Evolutionary conservation across 805 yeast genomes (phyloP).

Genomic region (Candida ipomoeae): DNA sequence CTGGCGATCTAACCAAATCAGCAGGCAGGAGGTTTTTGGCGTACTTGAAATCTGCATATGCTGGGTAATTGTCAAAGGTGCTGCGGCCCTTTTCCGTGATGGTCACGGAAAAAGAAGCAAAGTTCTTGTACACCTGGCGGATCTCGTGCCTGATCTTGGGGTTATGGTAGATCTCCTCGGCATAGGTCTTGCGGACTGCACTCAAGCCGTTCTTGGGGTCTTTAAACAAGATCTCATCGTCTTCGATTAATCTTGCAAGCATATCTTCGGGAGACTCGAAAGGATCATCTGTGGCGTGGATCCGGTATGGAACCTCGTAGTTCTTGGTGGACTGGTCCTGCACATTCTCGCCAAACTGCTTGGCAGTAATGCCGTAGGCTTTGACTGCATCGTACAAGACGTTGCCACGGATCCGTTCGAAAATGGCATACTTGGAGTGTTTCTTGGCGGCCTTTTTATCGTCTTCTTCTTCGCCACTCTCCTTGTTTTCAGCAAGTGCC

Average conservation of each 20-base stretch:
- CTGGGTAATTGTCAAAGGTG: constrained; percentile 73
- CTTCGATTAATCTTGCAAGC: constrained; percentile 44
- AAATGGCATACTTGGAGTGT: constrained; percentile 58
- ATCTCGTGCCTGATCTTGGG: constrained; percentile 73
- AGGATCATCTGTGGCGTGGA: constrained; percentile 70
- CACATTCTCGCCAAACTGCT: constrained; percentile 78
- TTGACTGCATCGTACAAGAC: constrained; percentile 60
- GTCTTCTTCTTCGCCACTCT: constrained; percentile 18
- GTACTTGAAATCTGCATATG: constrained; percentile 87
- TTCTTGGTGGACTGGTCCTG: constrained; percentile 51
- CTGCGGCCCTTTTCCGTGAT: constrained; percentile 70
- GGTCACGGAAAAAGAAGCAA: constrained; percentile 66
- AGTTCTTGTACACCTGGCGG: constrained; percentile 57
- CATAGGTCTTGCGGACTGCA: constrained; percentile 69
- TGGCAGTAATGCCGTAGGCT: constrained; percentile 74
- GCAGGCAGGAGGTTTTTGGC: constrained; percentile 75
- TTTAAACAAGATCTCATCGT: constrained; percentile 48
- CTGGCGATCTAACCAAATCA: constrained; percentile 75
- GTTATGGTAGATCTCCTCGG: constrained; percentile 77
- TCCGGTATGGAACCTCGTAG: constrained; percentile 45
- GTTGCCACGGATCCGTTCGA: constrained; percentile 65
- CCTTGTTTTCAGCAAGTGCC: constrained; percentile 31
- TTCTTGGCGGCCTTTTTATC: constrained; percentile 33
- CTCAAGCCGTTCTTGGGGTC: constrained; percentile 60
- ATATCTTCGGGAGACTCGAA: constrained; percentile 57